Conservation (phyloP, 2,329 filamentous ascomycete genomes). For the Paecilomyces dactylethromorphus region DNA sequence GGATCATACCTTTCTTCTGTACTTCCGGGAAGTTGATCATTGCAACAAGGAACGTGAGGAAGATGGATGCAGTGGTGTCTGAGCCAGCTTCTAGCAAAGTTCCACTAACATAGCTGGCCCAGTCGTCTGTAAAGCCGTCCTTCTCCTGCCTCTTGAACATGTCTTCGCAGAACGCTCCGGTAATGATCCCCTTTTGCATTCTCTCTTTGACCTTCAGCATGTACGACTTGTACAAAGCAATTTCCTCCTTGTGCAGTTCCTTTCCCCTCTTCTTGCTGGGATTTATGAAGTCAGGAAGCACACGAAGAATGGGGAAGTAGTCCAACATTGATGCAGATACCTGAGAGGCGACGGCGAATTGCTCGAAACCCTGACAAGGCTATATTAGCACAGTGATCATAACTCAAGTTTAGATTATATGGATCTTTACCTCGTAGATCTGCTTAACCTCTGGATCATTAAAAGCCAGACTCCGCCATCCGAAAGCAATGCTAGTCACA, state of each 20-base stretch:
- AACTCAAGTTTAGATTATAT: neutral
- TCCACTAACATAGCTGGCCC: constrained; percentile 21
- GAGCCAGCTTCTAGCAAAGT: constrained; percentile 33
- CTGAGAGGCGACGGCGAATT: constrained; percentile 7
- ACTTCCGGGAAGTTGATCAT: constrained; percentile 46
- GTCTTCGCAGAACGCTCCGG: constrained; percentile 11
- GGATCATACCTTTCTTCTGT: constrained; percentile 21
- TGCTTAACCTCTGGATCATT: constrained; percentile 6
- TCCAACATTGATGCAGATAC: constrained; percentile 8
- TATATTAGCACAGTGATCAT: constrained; percentile 5
- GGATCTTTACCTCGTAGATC: constrained; percentile 4
- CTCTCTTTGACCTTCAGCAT: constrained; percentile 8
- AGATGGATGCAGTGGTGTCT: constrained; percentile 39
- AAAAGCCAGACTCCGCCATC: constrained; percentile 6
- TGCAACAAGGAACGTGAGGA: constrained; percentile 41
- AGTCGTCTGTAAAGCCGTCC: constrained; percentile 10
- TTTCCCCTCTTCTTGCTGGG: constrained; percentile 6
- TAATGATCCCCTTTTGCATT: constrained; percentile 5
- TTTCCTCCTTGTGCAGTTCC: constrained; percentile 8
- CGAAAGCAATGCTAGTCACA: constrained; percentile 9
- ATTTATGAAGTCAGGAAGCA: constrained; percentile 9
- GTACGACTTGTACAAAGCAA: constrained; percentile 6
- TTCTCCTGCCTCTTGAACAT: constrained; percentile 8
- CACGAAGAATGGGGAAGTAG: constrained; percentile 9
- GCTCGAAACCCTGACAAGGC: constrained; percentile 6